These are phyloP conservation scores for Fusarium protoensiforme DNA, from an alignment of 2,329 filamentous ascomycete genomes.

Conservation along the genomic window DNA sequence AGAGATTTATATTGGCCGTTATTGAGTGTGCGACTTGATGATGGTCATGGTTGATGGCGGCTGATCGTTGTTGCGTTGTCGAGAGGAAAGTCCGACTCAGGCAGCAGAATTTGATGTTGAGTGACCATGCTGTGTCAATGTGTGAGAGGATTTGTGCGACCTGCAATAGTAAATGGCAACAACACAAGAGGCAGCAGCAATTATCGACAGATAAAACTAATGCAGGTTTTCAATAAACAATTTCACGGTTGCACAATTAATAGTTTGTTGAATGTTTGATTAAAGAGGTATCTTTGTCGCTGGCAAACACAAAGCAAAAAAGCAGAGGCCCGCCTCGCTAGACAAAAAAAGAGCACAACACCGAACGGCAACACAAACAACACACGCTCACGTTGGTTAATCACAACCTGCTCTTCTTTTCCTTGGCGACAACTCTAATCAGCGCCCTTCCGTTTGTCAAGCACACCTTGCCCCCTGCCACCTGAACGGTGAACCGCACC, in stretches of 20 bases:
- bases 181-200: background rate
- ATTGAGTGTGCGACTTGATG: background rate
- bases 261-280: background rate
- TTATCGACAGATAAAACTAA: background rate
- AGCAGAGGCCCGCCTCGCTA: background rate
- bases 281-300: background rate
- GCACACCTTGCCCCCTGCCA: slow-evolving; percentile 85
- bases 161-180: background rate
- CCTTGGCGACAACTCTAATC: slow-evolving; percentile 53
- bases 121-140: background rate
- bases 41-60: background rate
- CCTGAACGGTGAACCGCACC: slow-evolving; percentile 80
- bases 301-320: background rate
- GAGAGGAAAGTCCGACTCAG: slow-evolving; percentile 8
- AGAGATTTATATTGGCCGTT: background rate
- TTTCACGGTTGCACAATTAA: background rate
- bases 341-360: background rate
- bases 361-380: background rate
- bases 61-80: background rate
- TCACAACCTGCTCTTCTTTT: background rate
- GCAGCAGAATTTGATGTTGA: slow-evolving; percentile 33
- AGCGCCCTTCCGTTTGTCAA: slow-evolving; percentile 88
- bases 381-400: background rate
- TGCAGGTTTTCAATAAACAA: background rate
- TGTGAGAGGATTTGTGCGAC: background rate